Evolutionary conservation across 2,329 filamentous ascomycete genomes (phyloP), one percentile per base, ranked within the genome.

Genomic region (Neoascochyta sp.): DNA sequence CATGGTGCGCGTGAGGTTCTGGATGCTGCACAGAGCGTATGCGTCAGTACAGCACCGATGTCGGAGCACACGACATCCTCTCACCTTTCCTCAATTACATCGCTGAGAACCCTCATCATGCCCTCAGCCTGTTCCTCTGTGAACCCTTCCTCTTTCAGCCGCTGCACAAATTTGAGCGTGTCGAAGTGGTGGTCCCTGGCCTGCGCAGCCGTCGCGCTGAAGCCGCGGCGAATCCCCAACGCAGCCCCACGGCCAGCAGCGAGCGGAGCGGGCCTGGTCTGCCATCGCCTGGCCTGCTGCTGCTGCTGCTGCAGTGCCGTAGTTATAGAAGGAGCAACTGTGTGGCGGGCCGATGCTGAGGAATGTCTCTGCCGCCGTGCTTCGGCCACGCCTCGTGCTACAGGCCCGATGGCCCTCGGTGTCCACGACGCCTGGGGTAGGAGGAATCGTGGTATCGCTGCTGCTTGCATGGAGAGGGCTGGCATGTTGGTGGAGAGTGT

Each of bases 101-200:
- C 89, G 65, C 88, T 89, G 21, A 98, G 72, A 5, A 96, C 86
- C 60, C 86, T 86, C 92, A 98, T 96, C 84, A 95, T 92, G n/a
- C 92, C 90, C 15, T 87, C 88, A 3, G 89, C 82, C 66, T 98
- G 92, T 48, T 89, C 84, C 63, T 96, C 90, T 14, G 87, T 95
- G 63, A 96, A 95, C 0, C 92, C 92, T 62, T 98, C 92, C 46
- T 78, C 78, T 62, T 90, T 81, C 22, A 98, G 71, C 29, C 86
- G 76, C 66, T 95, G 86, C 21, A 98, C 89, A 60, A 98, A 95
- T 68, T 95, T 95, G 41, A 98, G 76, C 1, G 92, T 98, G 65
- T 98, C 92, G 60, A 98, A 98, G 65, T 98, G 89, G 64, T 98
- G 92, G 54, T 95, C 89, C 44, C 84, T 78, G 29, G 63, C 60